Percentiles rank a stretch among this genome's conserved stretches.
Evolutionary conservation across 2,329 filamentous ascomycete species (phyloP).

Genomic region (Trichoderma gracile): DNA sequence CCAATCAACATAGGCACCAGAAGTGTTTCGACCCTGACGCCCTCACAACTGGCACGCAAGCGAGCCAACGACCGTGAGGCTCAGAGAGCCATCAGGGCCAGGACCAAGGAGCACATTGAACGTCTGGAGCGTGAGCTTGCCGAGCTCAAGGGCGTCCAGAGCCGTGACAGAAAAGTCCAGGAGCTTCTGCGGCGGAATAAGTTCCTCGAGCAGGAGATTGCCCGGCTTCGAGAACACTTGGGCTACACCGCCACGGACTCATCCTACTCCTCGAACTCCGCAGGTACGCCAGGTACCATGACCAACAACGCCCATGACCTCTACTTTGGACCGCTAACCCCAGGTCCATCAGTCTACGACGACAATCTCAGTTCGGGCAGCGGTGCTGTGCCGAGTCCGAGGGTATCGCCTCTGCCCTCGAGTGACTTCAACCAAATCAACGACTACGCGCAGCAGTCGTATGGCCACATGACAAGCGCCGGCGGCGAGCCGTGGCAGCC

Average conservation of each 20-base stretch:
- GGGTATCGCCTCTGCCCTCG: conserved; percentile 48
- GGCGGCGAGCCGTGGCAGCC: conserved; percentile 51
- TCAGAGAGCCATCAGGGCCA: conserved; percentile 80
- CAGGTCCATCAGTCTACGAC: conserved; percentile 42
- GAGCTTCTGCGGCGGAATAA: conserved; percentile 55
- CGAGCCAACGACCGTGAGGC: conserved; percentile 89
- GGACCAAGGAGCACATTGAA: conserved; percentile 86
- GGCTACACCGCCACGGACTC: conserved; percentile 45
- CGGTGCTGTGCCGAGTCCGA: conserved; percentile 46
- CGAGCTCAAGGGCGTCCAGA: conserved; percentile 60
- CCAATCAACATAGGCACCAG: conserved; percentile 53
- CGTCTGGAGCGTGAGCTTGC: conserved; percentile 71
- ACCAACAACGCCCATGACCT: conserved; percentile 25
- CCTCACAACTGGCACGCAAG: conserved; percentile 86
- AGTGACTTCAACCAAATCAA: conserved; percentile 47
- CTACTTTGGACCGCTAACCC: conserved; percentile 29
- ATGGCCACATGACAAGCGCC: conserved; percentile 43
- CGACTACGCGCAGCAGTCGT: conserved; percentile 44
- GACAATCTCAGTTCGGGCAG: conserved; percentile 44
- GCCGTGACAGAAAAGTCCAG: conserved; percentile 53
- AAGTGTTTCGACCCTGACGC: conserved; percentile 83
- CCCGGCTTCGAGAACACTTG: conserved; percentile 48
- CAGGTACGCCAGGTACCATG: conserved; percentile 40
- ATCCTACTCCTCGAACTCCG: conserved; percentile 41
- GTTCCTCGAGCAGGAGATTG: conserved; percentile 55